Conservation (phyloP, 306 rosid genomes). For the Casuarina equisetifolia region DNA sequence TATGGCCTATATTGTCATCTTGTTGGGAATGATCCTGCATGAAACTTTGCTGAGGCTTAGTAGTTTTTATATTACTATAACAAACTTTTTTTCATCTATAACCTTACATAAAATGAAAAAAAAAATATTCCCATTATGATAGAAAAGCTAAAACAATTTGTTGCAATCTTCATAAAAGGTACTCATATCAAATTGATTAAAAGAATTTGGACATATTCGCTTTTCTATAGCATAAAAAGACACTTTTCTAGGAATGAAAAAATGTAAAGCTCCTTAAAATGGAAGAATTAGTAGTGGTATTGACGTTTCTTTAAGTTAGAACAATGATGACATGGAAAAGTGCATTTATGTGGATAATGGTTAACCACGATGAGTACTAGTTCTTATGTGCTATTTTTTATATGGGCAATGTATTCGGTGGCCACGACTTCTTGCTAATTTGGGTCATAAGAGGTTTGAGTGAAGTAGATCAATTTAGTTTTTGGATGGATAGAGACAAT, state of each 20-base stretch:
- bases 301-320: neutral
- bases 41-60: neutral
- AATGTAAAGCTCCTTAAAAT: neutral
- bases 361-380: no score
- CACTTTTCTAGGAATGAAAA: neutral
- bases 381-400: no score
- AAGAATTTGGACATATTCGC: neutral
- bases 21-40: conserved; percentile 1
- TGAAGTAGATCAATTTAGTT: no score
- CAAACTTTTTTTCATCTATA: neutral
- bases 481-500: no score
- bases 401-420: no score
- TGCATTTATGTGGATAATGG: no score
- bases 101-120: neutral
- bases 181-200: neutral
- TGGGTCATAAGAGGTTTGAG: no score
- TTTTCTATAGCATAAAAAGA: neutral
- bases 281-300: neutral
- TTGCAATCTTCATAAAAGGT: neutral
- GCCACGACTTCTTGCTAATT: no score
- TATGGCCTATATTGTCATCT: conserved; percentile 18
- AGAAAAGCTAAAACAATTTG: neutral
- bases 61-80: neutral
- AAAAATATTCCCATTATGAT: neutral
- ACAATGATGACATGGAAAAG: no score